phyloP scores from a whole-genome alignment of 176 grass and related monocot genomes.

The Oryza rufipogon region DNA sequence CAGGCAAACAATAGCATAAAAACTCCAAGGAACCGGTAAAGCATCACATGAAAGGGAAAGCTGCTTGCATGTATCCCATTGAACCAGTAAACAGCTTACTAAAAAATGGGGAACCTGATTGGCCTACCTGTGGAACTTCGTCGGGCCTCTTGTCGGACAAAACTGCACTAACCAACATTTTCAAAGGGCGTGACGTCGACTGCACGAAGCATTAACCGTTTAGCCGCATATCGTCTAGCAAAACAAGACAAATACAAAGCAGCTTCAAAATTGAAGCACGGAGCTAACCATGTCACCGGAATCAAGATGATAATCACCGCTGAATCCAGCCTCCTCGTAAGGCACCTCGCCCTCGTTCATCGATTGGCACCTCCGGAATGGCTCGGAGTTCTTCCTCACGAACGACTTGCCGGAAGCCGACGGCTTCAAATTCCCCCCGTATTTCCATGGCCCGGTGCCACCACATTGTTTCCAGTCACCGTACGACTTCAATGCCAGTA shows the following conservation, averaged over 20 bases:
- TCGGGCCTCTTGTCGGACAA: conserved; percentile 91
- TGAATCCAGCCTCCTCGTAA: conserved; percentile 53
- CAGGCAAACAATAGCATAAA: conserved; percentile 39
- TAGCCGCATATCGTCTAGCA: conserved; percentile 31
- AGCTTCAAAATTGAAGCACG: not conserved
- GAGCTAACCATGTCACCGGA: conserved; percentile 71
- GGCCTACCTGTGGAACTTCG: conserved; percentile 88
- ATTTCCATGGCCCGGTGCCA: conserved; percentile 86
- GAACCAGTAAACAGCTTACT: conserved; percentile 28
- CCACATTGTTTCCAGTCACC: conserved; percentile 96
- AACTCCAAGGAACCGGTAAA: conserved; percentile 4
- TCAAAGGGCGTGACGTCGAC: conserved; percentile 75
- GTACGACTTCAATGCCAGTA: conserved; percentile 88
- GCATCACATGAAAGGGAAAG: conserved; percentile 1
- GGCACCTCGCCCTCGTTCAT: conserved; percentile 66
- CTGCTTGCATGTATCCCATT: not conserved
- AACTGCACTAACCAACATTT: conserved; percentile 82
- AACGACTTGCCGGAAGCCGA: conserved; percentile 69
- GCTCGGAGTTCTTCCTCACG: conserved; percentile 79
- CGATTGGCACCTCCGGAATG: conserved; percentile 72
- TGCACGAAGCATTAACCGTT: conserved; percentile 35
- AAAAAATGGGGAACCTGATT: conserved; percentile 30
- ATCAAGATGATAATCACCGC: conserved; percentile 58
- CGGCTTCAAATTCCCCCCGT: conserved; percentile 77
- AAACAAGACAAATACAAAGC: conserved; percentile 26